A percentile compares a stretch with the other conserved stretches of the same genome.
These are phyloP conservation scores for Dioscorea cayenensis DNA, from an alignment of 116 monocot species.

Conservation along the genomic window DNA sequence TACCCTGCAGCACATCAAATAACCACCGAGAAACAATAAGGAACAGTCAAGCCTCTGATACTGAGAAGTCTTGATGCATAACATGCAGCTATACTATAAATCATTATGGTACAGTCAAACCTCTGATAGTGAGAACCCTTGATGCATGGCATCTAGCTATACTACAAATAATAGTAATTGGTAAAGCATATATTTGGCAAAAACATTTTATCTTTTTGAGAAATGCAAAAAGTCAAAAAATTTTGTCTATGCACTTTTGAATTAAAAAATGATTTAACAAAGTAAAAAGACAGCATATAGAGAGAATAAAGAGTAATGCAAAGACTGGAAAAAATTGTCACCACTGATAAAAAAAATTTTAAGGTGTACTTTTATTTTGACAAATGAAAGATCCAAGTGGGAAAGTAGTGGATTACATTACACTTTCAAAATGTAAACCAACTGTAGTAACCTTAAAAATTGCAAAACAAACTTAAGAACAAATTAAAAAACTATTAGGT, in stretches of 20 bases:
- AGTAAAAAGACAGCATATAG: neutral
- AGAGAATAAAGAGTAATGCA: neutral
- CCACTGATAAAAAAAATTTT: neutral
- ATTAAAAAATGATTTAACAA: neutral
- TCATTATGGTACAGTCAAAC: neutral
- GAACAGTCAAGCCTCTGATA: neutral
- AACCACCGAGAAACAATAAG: neutral
- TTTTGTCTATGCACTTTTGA: neutral
- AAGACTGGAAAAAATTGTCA: neutral
- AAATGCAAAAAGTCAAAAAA: neutral
- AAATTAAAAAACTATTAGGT: too few species aligned
- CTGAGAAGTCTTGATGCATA: neutral
- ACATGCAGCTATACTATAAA: neutral
- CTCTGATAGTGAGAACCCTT: too few species aligned
- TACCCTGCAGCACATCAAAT: slow-evolving; percentile 30
- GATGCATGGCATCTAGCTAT: neutral
- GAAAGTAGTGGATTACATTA: too few species aligned
- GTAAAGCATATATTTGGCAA: neutral
- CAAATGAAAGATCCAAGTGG: too few species aligned
- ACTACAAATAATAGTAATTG: neutral
- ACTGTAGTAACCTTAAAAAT: too few species aligned
- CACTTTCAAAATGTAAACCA: too few species aligned
- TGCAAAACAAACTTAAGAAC: too few species aligned
- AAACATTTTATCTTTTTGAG: neutral
- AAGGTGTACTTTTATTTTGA: too few species aligned